Base-by-base conservation (phyloP, 345 rosid species). In the Gossypium rotundifolium region DNA sequence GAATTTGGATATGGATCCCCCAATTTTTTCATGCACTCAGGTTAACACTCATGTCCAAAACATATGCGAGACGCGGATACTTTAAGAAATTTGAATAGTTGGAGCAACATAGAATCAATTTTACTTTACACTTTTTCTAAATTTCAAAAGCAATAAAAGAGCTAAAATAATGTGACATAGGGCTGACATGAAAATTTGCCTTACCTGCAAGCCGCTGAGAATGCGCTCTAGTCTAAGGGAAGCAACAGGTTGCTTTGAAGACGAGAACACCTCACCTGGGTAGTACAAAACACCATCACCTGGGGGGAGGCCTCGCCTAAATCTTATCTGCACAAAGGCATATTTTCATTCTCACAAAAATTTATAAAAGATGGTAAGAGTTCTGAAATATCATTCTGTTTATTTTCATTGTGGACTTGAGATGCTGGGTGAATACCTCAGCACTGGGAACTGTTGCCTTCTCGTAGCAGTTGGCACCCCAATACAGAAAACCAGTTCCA, bases 381-480 rank as follows among this genome's bases (percentile, higher is more conserved):
- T 14, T 45, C 2, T 14, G 49, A 52, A 60, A 49, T 3, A 62
- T 17, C 70, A 13, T 59, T 57, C 25, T 42, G 16, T 40, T 11
- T 65, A 27, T 40, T 14, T 25, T 10, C 2, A 29, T 40, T 13
- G 58, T 38, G 60, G 40, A 65, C 11, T 38, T 69, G 73, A 58
- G 70, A 60, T 57, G 63, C 73, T 29, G 16, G 71, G 74, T 12
- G 71, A 70, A 74, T 81, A 94, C 99, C 97, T 94, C 99, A 4
- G 98, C 99, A 65, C 96, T 87, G 61, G 98, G 90, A 85, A 84
- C 85, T 3, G 91, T 91, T 66, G 98, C 99, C 84, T 88, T 91
- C 83, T 93, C 99, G 4, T 95, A 95, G 81, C 96, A 91, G 84
- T 91, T 93, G 79, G 98, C 96, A 74, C 99, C 99, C 99, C 99